phyloP scores from a whole-genome alignment of 176 grass and related monocot genomes.

The Paspalum vaginatum region DNA sequence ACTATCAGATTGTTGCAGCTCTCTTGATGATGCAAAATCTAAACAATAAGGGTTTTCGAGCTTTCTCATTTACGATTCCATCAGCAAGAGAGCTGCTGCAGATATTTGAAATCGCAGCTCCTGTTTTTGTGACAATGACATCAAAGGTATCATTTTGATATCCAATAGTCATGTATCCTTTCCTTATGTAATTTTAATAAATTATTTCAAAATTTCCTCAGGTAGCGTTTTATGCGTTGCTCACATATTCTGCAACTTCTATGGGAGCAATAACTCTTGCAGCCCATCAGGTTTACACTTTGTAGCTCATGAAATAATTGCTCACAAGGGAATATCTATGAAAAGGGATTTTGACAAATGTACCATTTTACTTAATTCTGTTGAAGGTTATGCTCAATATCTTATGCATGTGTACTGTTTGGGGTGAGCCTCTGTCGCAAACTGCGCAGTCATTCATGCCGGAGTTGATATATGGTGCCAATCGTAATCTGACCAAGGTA shows the following conservation, averaged over 20 bases:
- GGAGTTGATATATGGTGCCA: conserved; percentile 86
- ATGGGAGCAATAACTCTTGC: conserved; percentile 90
- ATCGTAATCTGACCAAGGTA: conserved; percentile 89
- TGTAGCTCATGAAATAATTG: conserved; percentile 9
- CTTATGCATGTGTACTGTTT: conserved; percentile 93
- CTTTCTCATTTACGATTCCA: conserved; percentile 74
- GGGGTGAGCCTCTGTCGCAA: conserved; percentile 97
- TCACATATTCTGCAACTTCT: conserved; percentile 92
- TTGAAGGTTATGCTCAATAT: conserved; percentile 98
- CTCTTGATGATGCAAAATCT: conserved; percentile 93
- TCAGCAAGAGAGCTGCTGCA: conserved; percentile 77
- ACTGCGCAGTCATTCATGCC: conserved; percentile 99
- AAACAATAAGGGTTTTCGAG: conserved; percentile 67
- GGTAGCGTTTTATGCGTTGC: conserved; percentile 95
- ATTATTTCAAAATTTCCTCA: conserved; percentile 46
- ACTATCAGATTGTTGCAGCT: conserved; percentile 81
- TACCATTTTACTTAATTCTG: conserved; percentile 22
- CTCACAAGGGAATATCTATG: background rate
- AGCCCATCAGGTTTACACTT: conserved; percentile 77
- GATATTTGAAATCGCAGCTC: conserved; percentile 92
- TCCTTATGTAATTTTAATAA: conserved; percentile 7
- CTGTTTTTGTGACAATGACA: conserved; percentile 95
- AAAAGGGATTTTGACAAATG: conserved; percentile 13
- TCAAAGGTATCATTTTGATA: conserved; percentile 71
- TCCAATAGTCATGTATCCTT: conserved; percentile 1